Evolutionary conservation across 2,329 filamentous ascomycete genomes (phyloP), one percentile per base, ranked within the genome.

Genomic region (Alternaria alternata): DNA sequence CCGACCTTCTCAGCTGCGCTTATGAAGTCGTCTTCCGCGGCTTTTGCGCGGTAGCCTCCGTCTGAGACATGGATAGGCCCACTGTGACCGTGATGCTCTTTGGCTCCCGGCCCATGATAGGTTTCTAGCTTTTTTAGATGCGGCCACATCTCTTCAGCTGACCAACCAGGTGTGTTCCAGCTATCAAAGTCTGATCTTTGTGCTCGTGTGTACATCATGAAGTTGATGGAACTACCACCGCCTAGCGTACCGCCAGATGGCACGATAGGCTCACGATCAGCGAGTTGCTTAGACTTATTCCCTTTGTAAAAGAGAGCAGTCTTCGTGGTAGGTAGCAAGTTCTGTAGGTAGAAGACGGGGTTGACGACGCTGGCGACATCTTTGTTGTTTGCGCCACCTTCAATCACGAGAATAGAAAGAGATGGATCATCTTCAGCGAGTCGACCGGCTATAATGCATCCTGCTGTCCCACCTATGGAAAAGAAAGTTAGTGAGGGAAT

Each of bases 91-190:
- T 89, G 87, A 2, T 78, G 62, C 6, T 77, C 76, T 48, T 79
- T 71, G 6, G 80, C 70, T 53, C 80, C 83, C 28, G 77, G 69
- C 5, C 83, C 81, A 63, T 86, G 82, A 56, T 85, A 88, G 0
- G 85, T 88, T 72, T 89, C 87, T 11, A 87, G 73, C 79, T 87
- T 88, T 54, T 83, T 86, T 60, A 86, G 71, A 59, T 84, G 82
- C 0, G 85, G 84, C 12, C 84, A 65, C 73, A 88, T 78, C 6
- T 86, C 85, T 9, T 85, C 78, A 5, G 81, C 77, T 16, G 74
- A 72, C 85, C 85, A 87, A 0, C 85, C 85, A 16, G 79, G 75
- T 0, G 80, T 81, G 7, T 84, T 80, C 84, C 85, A 87, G 7
- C 80, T 79, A 64, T 87, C 83, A 54, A 81, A 85, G 67, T 85